These are phyloP conservation scores for Nannochloris sp. DNA, from an alignment of 139 green algal genomes.

Conservation along the genomic window DNA sequence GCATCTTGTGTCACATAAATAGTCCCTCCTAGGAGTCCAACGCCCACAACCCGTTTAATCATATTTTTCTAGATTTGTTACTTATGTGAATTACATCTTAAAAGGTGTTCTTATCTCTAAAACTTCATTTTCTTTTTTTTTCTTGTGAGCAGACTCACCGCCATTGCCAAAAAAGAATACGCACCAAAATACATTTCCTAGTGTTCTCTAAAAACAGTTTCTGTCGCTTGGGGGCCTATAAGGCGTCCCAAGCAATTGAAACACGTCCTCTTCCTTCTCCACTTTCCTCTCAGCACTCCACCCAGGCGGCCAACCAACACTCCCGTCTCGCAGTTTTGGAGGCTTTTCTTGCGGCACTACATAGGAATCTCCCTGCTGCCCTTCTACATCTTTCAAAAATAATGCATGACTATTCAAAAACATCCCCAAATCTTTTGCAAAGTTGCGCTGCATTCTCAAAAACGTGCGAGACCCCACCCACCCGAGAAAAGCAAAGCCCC, in stretches of 20 bases:
- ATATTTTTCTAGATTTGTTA: conserved; percentile 1
- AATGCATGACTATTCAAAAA: not conserved
- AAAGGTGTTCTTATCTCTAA: not conserved
- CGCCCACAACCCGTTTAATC: not conserved
- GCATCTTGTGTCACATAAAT: not conserved
- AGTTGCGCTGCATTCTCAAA: not conserved
- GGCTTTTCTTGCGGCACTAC: not conserved
- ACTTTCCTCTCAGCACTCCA: not conserved
- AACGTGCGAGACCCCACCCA: not conserved
- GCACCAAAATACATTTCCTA: too few species aligned
- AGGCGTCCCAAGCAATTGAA: too few species aligned
- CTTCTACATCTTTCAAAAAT: not conserved
- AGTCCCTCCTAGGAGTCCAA: not conserved
- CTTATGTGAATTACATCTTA: too few species aligned
- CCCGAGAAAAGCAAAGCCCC: not conserved
- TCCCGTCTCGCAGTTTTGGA: not conserved
- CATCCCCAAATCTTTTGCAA: not conserved
- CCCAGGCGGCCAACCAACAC: not conserved
- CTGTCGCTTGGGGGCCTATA: too few species aligned
- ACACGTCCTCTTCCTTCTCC: not conserved
- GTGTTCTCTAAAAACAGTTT: too few species aligned
- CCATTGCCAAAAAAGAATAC: too few species aligned
- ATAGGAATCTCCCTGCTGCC: not conserved
- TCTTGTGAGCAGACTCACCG: too few species aligned
- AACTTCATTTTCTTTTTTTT: not conserved